These are phyloP conservation scores for Endocalyx cinctus DNA, from an alignment of 2,329 filamentous ascomycete species.

Conservation along the genomic window DNA sequence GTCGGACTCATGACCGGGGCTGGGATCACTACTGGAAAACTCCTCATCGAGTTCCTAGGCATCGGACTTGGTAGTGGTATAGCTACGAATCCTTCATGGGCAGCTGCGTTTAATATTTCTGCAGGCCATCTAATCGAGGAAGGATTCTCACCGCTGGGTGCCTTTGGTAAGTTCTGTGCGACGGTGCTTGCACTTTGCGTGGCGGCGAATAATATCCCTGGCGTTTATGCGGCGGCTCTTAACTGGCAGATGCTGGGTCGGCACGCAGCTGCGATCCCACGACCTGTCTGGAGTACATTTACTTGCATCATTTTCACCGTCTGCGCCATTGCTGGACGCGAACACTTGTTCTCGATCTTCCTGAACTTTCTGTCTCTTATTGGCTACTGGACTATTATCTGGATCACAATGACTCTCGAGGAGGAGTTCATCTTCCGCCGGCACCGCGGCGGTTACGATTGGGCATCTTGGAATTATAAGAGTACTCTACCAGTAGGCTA, in stretches of 20 bases:
- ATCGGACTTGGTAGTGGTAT: slow-evolving; percentile 59
- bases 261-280: slow-evolving; percentile 53
- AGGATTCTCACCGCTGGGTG: slow-evolving; percentile 53
- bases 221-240: slow-evolving; percentile 61
- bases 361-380: slow-evolving; percentile 66
- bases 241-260: slow-evolving; percentile 63
- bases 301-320: slow-evolving; percentile 52
- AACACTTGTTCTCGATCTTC: slow-evolving; percentile 58
- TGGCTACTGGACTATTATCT: slow-evolving; percentile 66
- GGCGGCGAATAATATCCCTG: slow-evolving; percentile 61
- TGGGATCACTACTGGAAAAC: slow-evolving; percentile 4
- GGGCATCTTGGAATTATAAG: slow-evolving; percentile 56
- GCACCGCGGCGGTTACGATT: slow-evolving; percentile 47
- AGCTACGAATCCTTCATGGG: slow-evolving; percentile 46
- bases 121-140: slow-evolving; percentile 62
- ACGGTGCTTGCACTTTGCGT: slow-evolving; percentile 61
- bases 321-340: slow-evolving; percentile 59
- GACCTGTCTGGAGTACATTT: slow-evolving; percentile 61
- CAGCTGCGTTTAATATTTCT: slow-evolving; percentile 50
- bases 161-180: slow-evolving; percentile 63
- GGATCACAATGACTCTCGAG: slow-evolving; percentile 34
- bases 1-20: slow-evolving; percentile 42
- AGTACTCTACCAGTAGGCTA: slow-evolving; percentile 57
- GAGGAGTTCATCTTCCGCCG: slow-evolving; percentile 59
- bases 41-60: slow-evolving; percentile 58